Evolutionary conservation across 352 stramenopile genomes (phyloP).

Genomic region (Pythium coloratum): DNA sequence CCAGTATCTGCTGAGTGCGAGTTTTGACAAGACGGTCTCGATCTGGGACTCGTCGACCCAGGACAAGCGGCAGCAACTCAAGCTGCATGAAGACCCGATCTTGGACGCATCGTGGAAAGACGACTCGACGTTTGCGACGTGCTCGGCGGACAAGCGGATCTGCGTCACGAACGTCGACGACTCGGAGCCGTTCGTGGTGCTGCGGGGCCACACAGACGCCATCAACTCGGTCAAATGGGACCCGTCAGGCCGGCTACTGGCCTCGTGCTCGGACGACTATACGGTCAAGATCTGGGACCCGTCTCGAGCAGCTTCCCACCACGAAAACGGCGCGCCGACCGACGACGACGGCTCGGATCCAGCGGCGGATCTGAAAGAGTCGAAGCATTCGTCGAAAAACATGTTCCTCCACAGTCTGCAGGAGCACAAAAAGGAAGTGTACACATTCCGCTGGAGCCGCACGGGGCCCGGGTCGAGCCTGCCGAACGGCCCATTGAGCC

Average conservation of each 20-base stretch:
- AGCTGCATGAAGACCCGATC: slow-evolving; percentile 90
- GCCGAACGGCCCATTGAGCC: slow-evolving; percentile 66
- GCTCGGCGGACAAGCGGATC: slow-evolving; percentile 92
- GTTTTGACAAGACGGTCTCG: slow-evolving; percentile 86
- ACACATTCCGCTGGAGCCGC: slow-evolving; percentile 92
- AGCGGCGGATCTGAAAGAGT: slow-evolving; percentile 17
- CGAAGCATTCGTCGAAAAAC: slow-evolving; percentile 19
- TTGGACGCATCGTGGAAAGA: slow-evolving; percentile 94
- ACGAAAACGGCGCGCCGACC: slow-evolving; percentile 16
- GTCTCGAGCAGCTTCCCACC: slow-evolving; percentile 22
- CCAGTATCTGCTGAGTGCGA: slow-evolving; percentile 72
- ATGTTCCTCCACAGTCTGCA: slow-evolving; percentile 82
- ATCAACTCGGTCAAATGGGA: slow-evolving; percentile 99
- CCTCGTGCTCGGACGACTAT: slow-evolving; percentile 97
- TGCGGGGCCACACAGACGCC: slow-evolving; percentile 94
- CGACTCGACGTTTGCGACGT: slow-evolving; percentile 93
- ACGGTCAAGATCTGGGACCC: slow-evolving; percentile 97
- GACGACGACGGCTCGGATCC: slow-evolving; percentile 23
- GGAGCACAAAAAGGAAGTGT: slow-evolving; percentile 93
- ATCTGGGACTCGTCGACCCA: slow-evolving; percentile 82
- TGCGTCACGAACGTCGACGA: slow-evolving; percentile 90
- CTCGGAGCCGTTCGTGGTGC: slow-evolving; percentile 70
- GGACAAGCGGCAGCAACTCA: slow-evolving; percentile 94
- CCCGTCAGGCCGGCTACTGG: slow-evolving; percentile 91
- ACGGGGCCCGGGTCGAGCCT: slow-evolving; percentile 70